A percentile compares a stretch with the other conserved stretches of the same genome.
These are phyloP conservation scores for Kodamaea anthophila DNA, from an alignment of 1,139 yeast genomes.

Conservation along the genomic window DNA sequence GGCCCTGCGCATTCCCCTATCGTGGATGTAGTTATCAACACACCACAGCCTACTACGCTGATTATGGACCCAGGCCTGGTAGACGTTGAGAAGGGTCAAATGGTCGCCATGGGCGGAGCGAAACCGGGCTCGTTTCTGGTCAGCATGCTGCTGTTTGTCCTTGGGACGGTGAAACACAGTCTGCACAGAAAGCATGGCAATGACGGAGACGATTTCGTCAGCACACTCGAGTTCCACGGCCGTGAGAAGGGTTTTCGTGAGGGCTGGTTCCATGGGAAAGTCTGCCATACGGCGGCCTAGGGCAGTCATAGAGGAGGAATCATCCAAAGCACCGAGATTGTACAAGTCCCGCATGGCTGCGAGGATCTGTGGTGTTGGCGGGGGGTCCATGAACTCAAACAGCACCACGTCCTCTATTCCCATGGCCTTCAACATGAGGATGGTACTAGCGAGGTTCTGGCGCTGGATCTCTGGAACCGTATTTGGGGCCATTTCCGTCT, in stretches of 20 bases:
- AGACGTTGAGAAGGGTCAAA: constrained; percentile 75
- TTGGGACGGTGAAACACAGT: constrained; percentile 80
- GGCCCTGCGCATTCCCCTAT: constrained; percentile 70
- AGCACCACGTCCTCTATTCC: constrained; percentile 76
- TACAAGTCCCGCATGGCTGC: constrained; percentile 81
- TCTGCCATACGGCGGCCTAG: constrained; percentile 83
- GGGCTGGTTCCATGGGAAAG: constrained; percentile 92
- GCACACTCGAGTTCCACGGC: constrained; percentile 74
- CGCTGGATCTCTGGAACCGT: constrained; percentile 92
- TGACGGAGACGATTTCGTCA: constrained; percentile 76
- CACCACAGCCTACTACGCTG: constrained; percentile 73
- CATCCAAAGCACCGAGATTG: constrained; percentile 77
- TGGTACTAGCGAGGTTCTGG: constrained; percentile 79
- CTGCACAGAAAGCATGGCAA: constrained; percentile 89
- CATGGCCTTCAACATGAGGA: constrained; percentile 89
- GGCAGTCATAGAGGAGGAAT: constrained; percentile 64
- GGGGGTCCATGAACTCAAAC: constrained; percentile 95
- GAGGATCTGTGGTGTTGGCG: constrained; percentile 68
- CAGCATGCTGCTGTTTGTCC: constrained; percentile 70
- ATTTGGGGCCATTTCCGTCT: constrained; percentile 75
- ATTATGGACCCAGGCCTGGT: constrained; percentile 65
- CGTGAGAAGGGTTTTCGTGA: constrained; percentile 73
- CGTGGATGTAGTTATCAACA: constrained; percentile 72
- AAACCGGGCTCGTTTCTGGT: constrained; percentile 67
- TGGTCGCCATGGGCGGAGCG: constrained; percentile 84